phyloP scores from a whole-genome alignment of 148 eudicot species.

The Camellia japonica region DNA sequence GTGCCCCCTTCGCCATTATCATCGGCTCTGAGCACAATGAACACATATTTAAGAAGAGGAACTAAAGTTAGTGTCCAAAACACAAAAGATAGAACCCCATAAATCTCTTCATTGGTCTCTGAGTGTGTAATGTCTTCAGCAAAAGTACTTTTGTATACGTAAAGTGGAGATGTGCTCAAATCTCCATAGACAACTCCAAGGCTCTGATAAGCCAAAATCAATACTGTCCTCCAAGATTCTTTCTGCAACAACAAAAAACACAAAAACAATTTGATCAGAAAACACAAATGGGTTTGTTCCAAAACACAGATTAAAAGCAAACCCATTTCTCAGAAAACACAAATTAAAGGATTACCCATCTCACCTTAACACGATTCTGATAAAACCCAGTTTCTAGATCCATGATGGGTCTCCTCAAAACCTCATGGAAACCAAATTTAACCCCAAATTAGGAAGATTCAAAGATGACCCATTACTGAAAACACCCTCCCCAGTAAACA shows the following conservation, averaged over 20 bases:
- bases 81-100: conserved; percentile 74
- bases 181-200: conserved; percentile 94
- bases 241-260: conserved; percentile 34
- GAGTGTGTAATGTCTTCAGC: conserved; percentile 85
- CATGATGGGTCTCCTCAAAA: too few relatives aligned
- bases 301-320: too few relatives aligned
- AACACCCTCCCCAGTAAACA: too few relatives aligned
- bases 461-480: too few relatives aligned
- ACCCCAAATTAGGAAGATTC: too few relatives aligned
- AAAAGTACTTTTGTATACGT: conserved; percentile 78
- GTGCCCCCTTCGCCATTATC: conserved; percentile 99
- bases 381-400: too few relatives aligned
- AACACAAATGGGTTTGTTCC: too few relatives aligned
- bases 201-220: conserved; percentile 88
- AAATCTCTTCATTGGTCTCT: conserved; percentile 85
- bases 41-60: conserved; percentile 81
- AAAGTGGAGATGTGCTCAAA: conserved; percentile 86
- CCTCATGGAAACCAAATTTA: too few relatives aligned
- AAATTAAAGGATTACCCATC: too few relatives aligned
- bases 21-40: conserved; percentile 84
- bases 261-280: too few relatives aligned
- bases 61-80: conserved; percentile 85
- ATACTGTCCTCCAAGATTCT: conserved; percentile 76
- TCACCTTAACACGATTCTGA: too few relatives aligned
- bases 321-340: too few relatives aligned